Conservation (phyloP, 768 basidiomycete species). For the Suillus brevipes region DNA sequence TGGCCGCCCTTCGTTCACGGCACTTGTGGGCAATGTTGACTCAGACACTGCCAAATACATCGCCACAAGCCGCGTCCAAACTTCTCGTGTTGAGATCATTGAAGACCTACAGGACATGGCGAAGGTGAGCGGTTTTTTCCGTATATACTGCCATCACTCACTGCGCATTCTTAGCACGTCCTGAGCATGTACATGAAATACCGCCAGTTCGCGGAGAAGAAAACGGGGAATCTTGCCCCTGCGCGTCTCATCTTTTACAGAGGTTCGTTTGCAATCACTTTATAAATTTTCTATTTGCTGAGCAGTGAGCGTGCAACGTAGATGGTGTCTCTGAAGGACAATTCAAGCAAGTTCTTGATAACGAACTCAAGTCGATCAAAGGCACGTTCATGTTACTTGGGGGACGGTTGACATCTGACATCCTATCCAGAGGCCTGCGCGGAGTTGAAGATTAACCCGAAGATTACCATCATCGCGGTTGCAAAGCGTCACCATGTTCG, state of each 20-base stretch:
- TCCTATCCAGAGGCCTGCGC: constrained; percentile 56
- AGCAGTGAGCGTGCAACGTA: constrained; percentile 21
- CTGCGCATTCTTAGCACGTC: constrained; percentile 41
- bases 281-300: constrained; percentile 2
- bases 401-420: constrained; percentile 6
- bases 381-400: constrained; percentile 36
- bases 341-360: constrained; percentile 48
- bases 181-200: constrained; percentile 60
- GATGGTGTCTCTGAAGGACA: constrained; percentile 62
- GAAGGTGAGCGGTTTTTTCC: constrained; percentile 36
- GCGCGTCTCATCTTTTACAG: constrained; percentile 77
- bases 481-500: constrained; percentile 57
- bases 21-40: constrained; percentile 81
- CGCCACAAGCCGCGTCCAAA: constrained; percentile 63
- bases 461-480: constrained; percentile 77
- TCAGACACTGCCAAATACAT: constrained; percentile 72
- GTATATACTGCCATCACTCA: constrained; percentile 15
- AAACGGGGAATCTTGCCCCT: constrained; percentile 44
- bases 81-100: constrained; percentile 73
- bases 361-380: constrained; percentile 61
- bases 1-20: constrained; percentile 78
- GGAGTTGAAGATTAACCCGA: constrained; percentile 56
- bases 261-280: constrained; percentile 37
- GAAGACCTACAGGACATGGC: constrained; percentile 68
- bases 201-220: constrained; percentile 53